phyloP scores from a whole-genome alignment of 306 rosid species.

The Cajanus cajan region DNA sequence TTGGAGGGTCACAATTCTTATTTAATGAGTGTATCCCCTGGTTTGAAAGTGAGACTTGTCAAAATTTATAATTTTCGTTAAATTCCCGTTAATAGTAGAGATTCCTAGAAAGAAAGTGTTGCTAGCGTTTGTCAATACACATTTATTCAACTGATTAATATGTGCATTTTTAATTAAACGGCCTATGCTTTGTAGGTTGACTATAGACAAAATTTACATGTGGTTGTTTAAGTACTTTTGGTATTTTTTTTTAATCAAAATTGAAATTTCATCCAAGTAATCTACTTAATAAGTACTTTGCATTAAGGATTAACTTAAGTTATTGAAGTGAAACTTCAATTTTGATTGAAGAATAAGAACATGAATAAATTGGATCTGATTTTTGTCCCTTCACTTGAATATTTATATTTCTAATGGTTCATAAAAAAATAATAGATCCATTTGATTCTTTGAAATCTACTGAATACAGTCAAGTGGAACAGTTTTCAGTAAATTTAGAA shows the following conservation, averaged over 20 bases:
- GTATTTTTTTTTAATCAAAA: background rate
- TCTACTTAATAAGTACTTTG: too few species aligned
- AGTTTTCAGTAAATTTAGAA: background rate
- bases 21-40: too few species aligned
- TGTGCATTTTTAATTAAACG: background rate
- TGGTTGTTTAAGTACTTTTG: background rate
- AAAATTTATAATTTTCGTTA: too few species aligned
- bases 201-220: background rate
- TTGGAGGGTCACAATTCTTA: too few species aligned
- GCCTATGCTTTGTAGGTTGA: background rate
- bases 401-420: background rate
- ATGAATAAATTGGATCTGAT: background rate
- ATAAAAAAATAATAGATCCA: background rate
- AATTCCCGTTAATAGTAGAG: too few species aligned
- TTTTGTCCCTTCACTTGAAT: background rate
- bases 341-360: too few species aligned
- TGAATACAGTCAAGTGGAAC: background rate
- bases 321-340: background rate
- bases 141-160: background rate
- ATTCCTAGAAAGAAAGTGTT: too few species aligned
- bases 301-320: background rate
- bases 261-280: too few species aligned
- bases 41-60: too few species aligned
- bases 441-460: background rate
- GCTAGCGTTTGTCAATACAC: too few species aligned